phyloP scores from a whole-genome alignment of 116 monocot genomes.

The Posidonia oceanica region DNA sequence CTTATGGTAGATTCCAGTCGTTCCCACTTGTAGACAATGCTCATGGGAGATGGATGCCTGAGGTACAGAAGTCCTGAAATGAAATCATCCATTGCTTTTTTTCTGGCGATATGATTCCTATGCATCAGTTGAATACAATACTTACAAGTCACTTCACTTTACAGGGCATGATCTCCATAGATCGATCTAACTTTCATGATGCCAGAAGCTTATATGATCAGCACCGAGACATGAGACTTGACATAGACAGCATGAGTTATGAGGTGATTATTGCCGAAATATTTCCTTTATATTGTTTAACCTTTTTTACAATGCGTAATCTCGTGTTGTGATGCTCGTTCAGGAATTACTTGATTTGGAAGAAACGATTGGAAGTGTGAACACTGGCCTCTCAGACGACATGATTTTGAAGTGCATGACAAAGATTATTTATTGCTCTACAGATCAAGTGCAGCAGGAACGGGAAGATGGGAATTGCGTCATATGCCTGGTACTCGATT shows the following conservation, averaged over 20 bases:
- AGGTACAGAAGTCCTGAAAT: conserved; percentile 17
- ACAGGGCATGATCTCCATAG: conserved; percentile 28
- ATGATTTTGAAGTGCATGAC: conserved; percentile 28
- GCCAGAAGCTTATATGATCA: conserved; percentile 40
- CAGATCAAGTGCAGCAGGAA: conserved; percentile 1
- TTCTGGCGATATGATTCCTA: not conserved
- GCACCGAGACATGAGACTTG: conserved; percentile 76
- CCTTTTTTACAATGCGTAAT: not conserved
- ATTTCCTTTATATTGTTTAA: not conserved
- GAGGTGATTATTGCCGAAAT: conserved; percentile 34
- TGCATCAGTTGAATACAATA: too few relatives aligned
- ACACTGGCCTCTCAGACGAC: conserved; percentile 49
- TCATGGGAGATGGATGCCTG: conserved; percentile 28
- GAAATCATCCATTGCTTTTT: not conserved
- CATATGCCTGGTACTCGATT: conserved; percentile 35
- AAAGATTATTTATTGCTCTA: conserved; percentile 17
- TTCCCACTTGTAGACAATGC: conserved; percentile 15
- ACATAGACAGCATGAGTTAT: conserved; percentile 87
- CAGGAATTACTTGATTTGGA: conserved; percentile 76
- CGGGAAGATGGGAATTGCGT: conserved; percentile 21
- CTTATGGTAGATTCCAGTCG: conserved; percentile 16
- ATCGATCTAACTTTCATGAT: conserved; percentile 22
- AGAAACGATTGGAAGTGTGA: conserved; percentile 68
- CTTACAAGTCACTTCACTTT: not conserved
- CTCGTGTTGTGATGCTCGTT: not conserved